Evolutionary conservation across 371 early-diverging fungal species (phyloP).

Genomic region (Chytridiales sp.): DNA sequence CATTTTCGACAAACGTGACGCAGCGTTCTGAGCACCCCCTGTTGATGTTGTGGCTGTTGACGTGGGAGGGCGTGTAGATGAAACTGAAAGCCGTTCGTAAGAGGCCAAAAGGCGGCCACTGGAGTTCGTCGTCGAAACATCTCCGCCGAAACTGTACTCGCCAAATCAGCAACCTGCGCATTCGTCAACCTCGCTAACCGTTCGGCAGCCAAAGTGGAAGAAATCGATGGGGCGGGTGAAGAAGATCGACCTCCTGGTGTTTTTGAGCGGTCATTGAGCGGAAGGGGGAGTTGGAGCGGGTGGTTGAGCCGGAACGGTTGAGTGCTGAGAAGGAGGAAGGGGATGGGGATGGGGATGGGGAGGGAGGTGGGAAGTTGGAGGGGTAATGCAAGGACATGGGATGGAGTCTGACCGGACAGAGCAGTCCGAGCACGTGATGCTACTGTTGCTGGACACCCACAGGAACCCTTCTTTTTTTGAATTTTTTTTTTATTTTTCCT

Average conservation of each 20-base stretch:
- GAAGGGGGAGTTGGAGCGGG: no score
- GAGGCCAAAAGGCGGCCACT: conserved; percentile 19
- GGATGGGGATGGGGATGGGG: no score
- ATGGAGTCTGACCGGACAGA: no score
- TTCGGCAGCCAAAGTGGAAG: conserved; percentile 26
- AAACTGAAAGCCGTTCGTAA: conserved; percentile 11
- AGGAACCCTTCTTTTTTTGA: no score
- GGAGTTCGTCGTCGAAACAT: conserved; percentile 24
- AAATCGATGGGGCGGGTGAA: conserved; percentile 21
- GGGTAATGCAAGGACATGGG: no score
- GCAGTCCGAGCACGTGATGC: no score
- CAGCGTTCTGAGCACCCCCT: conserved; percentile 10
- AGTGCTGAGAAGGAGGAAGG: no score
- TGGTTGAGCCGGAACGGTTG: no score
- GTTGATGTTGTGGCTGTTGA: conserved; percentile 5
- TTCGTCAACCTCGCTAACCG: conserved; percentile 22
- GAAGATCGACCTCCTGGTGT: conserved; percentile 20
- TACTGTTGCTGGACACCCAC: no score
- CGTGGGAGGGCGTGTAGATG: not conserved
- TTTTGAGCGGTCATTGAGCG: no score
- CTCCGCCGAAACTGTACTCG: conserved; percentile 19
- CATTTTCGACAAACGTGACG: conserved; percentile 25
- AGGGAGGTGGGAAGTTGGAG: no score
- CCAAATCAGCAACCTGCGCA: conserved; percentile 29
- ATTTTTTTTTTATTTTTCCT: no score